Percentiles rank a stretch among this genome's conserved stretches.
Evolutionary conservation across 805 yeast species (phyloP).

Genomic region (Ascoidea tarda): DNA sequence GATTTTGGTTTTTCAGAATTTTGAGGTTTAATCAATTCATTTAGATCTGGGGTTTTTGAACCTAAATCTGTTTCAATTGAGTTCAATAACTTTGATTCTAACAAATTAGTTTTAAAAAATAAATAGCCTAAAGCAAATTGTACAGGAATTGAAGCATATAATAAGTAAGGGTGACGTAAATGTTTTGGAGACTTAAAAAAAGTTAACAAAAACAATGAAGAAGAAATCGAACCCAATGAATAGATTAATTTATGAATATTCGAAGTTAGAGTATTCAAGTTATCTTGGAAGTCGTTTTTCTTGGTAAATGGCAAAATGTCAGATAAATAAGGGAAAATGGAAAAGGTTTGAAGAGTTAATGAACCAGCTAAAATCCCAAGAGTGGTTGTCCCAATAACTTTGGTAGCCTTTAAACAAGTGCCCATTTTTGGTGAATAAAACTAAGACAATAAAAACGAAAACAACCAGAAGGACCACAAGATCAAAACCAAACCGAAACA

Average conservation of each 20-base stretch:
- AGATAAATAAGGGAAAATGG: slow-evolving; percentile 4
- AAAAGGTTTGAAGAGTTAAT: slow-evolving; percentile 19
- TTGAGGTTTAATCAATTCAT: not conserved
- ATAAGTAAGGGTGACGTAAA: slow-evolving; percentile 59
- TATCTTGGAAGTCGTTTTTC: not conserved
- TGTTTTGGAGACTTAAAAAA: slow-evolving; percentile 37
- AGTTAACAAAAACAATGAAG: slow-evolving; percentile 39
- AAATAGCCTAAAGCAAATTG: slow-evolving; percentile 25
- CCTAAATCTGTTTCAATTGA: no score
- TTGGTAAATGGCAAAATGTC: not conserved
- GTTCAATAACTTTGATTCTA: slow-evolving; percentile 16
- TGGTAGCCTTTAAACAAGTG: slow-evolving; percentile 39
- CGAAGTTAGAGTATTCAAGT: not conserved
- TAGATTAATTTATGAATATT: slow-evolving; percentile 12
- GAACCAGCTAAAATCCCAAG: slow-evolving; percentile 51
- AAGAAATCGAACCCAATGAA: slow-evolving; percentile 31
- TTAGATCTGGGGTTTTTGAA: not conserved
- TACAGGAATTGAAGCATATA: slow-evolving; percentile 47
- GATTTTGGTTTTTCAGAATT: not conserved
- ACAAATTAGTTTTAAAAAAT: slow-evolving; percentile 14
- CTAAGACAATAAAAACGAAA: no score
- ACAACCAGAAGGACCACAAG: no score
- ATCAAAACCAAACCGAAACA: no score
- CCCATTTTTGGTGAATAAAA: slow-evolving; percentile 23
- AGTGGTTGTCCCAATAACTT: slow-evolving; percentile 50